A percentile compares a stretch with the other conserved stretches of the same genome.
These are phyloP conservation scores for Candida namnaoensis DNA, from an alignment of 805 yeast genomes.

Conservation along the genomic window DNA sequence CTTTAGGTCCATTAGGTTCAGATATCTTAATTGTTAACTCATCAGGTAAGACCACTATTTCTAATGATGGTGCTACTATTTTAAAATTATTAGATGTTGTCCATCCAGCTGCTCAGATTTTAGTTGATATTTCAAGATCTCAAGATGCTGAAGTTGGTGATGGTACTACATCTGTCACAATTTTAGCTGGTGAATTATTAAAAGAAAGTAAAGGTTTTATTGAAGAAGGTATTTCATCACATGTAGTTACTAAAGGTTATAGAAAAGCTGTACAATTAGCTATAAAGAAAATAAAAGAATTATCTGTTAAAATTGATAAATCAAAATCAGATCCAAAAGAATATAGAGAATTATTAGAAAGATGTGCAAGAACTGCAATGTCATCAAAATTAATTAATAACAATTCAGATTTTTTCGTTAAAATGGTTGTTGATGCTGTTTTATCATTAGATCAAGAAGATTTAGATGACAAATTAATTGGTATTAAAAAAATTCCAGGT, in stretches of 20 bases:
- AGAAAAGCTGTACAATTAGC: slow-evolving; percentile 77
- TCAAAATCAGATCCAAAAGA: slow-evolving; percentile 35
- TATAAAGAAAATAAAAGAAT: slow-evolving; percentile 58
- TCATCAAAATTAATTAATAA: slow-evolving; percentile 86
- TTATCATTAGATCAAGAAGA: slow-evolving; percentile 76
- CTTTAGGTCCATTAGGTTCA: slow-evolving; percentile 95
- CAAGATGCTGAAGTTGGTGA: slow-evolving; percentile 99
- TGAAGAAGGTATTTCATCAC: slow-evolving; percentile 94
- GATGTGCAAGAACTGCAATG: slow-evolving; percentile 97
- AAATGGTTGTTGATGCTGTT: slow-evolving; percentile 96
- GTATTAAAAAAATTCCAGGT: slow-evolving; percentile 91
- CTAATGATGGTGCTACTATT: slow-evolving; percentile 98
- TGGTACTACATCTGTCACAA: slow-evolving; percentile 95
- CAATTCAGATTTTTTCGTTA: slow-evolving; percentile 83
- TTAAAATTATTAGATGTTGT: slow-evolving; percentile 87
- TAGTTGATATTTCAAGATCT: slow-evolving; percentile 90
- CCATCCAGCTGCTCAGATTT: slow-evolving; percentile 96
- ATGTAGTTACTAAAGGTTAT: slow-evolving; percentile 80
- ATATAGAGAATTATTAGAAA: slow-evolving; percentile 70
- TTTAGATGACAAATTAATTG: slow-evolving; percentile 83
- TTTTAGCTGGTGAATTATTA: slow-evolving; percentile 88
- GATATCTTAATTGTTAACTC: slow-evolving; percentile 85
- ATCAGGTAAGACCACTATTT: slow-evolving; percentile 84
- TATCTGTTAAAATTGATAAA: slow-evolving; percentile 62
- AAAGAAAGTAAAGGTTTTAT: slow-evolving; percentile 86